Evolutionary conservation across 2,329 filamentous ascomycete genomes (phyloP).

Genomic region (Fusarium brachygibbosum): DNA sequence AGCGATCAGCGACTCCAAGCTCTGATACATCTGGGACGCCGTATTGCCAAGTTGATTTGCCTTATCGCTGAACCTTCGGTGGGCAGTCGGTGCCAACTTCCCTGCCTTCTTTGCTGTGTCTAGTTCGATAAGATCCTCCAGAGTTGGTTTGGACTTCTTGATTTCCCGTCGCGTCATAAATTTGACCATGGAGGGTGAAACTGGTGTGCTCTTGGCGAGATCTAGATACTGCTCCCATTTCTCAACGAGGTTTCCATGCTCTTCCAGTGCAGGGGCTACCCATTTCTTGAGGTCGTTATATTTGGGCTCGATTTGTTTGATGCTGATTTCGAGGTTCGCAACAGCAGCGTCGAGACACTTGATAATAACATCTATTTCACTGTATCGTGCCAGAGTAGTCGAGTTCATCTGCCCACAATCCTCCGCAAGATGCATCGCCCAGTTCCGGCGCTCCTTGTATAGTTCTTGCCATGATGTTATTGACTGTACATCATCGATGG

Average conservation of each 20-base stretch:
- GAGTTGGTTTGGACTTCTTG: constrained; percentile 65
- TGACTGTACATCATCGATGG: constrained; percentile 82
- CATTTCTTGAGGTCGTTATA: constrained; percentile 78
- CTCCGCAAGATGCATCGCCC: constrained; percentile 79
- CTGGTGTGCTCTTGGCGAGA: constrained; percentile 73
- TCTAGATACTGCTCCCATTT: constrained; percentile 78
- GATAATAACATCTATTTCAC: constrained; percentile 81
- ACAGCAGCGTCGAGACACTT: constrained; percentile 87
- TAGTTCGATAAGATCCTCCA: constrained; percentile 82
- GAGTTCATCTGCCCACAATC: constrained; percentile 76
- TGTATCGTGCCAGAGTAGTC: constrained; percentile 73
- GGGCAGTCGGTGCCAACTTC: constrained; percentile 69
- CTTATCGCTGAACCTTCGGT: constrained; percentile 71
- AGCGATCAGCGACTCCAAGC: constrained; percentile 72
- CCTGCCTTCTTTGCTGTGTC: constrained; percentile 81
- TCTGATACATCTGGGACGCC: constrained; percentile 70
- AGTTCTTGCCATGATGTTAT: constrained; percentile 90
- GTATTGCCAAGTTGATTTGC: constrained; percentile 72
- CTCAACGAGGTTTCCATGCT: constrained; percentile 73
- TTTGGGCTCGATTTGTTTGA: constrained; percentile 78
- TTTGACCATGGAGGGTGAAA: constrained; percentile 74
- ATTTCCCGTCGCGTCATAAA: constrained; percentile 70
- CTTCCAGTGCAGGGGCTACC: constrained; percentile 75
- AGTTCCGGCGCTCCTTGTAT: constrained; percentile 83
- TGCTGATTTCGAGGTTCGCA: constrained; percentile 83